Percentiles rank a stretch among this genome's conserved stretches.
phyloP scores from a whole-genome alignment of 208 protist genomes.

The Wallacemonas rigidus region DNA sequence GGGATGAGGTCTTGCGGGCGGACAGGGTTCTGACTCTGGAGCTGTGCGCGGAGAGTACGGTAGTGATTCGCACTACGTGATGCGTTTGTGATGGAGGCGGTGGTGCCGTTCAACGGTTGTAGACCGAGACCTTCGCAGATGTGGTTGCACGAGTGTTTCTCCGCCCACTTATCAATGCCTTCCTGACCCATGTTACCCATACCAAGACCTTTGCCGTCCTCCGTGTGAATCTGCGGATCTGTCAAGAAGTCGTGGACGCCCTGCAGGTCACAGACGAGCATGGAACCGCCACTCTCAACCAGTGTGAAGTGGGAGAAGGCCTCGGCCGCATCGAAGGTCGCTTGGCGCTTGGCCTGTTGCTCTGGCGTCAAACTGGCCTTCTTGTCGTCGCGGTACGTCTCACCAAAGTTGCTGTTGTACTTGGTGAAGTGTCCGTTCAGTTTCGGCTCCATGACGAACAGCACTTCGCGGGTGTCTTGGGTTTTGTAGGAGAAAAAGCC shows the following conservation, averaged over 20 bases:
- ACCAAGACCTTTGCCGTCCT: slow-evolving; percentile 76
- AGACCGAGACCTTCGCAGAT: slow-evolving; percentile 69
- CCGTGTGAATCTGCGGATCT: slow-evolving; percentile 86
- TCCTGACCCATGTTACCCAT: slow-evolving; percentile 85
- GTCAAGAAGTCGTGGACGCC: slow-evolving; percentile 83
- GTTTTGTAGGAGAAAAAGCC: slow-evolving; percentile 83
- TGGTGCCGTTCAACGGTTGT: slow-evolving; percentile 37
- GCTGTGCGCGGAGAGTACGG: slow-evolving; percentile 47
- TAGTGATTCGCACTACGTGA: slow-evolving; percentile 46
- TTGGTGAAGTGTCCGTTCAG: slow-evolving; percentile 83
- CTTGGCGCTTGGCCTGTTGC: slow-evolving; percentile 43
- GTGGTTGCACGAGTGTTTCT: slow-evolving; percentile 71
- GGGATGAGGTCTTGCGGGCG: slow-evolving; percentile 54
- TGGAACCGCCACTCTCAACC: slow-evolving; percentile 58
- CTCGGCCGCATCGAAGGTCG: slow-evolving; percentile 81
- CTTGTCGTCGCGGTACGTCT: slow-evolving; percentile 72
- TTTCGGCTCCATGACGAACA: slow-evolving; percentile 91
- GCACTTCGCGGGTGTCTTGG: slow-evolving; percentile 63
- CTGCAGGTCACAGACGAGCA: slow-evolving; percentile 85
- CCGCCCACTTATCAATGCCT: slow-evolving; percentile 82
- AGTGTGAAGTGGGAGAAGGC: slow-evolving; percentile 88
- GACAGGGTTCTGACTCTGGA: slow-evolving; percentile 51
- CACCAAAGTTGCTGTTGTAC: slow-evolving; percentile 91
- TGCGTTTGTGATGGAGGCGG: slow-evolving; percentile 10
- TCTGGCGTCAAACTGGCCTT: slow-evolving; percentile 40